phyloP scores from a whole-genome alignment of 2,329 filamentous ascomycete species.

The Talaromyces sp. region DNA sequence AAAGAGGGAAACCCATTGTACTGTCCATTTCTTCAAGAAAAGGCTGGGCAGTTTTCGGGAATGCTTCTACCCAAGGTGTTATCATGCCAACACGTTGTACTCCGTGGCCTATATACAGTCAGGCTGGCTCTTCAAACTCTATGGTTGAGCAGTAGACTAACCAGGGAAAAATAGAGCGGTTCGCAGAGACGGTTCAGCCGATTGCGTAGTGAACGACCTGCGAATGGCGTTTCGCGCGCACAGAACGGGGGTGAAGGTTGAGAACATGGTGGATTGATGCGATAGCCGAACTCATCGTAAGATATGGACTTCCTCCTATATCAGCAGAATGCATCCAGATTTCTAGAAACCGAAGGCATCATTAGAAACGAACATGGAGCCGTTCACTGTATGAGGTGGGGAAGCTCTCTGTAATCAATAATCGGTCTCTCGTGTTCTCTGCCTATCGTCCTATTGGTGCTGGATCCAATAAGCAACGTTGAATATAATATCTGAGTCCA shows the following conservation, averaged over 20 bases:
- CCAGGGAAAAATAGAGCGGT: constrained; percentile 51
- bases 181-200: constrained; percentile 25
- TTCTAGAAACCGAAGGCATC: not conserved
- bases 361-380: not conserved
- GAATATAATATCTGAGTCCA: not conserved
- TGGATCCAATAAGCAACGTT: not conserved
- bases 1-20: constrained; percentile 70
- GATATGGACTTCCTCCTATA: not conserved
- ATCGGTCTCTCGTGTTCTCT: not conserved
- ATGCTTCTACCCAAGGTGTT: constrained; percentile 78
- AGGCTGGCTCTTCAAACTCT: not conserved
- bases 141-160: constrained; percentile 21
- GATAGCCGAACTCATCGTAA: constrained; percentile 9
- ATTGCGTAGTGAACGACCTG: constrained; percentile 6
- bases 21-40: constrained; percentile 83
- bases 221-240: constrained; percentile 10
- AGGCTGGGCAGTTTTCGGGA: constrained; percentile 71
- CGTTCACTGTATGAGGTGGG: not conserved
- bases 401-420: not conserved
- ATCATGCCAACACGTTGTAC: constrained; percentile 89
- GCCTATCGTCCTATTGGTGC: not conserved
- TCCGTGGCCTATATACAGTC: constrained; percentile 65
- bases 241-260: not conserved
- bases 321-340: not conserved
- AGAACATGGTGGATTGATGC: constrained; percentile 6